Evolutionary conservation across 2,329 filamentous ascomycete species (phyloP).

Genomic region (Colletotrichum cereale): DNA sequence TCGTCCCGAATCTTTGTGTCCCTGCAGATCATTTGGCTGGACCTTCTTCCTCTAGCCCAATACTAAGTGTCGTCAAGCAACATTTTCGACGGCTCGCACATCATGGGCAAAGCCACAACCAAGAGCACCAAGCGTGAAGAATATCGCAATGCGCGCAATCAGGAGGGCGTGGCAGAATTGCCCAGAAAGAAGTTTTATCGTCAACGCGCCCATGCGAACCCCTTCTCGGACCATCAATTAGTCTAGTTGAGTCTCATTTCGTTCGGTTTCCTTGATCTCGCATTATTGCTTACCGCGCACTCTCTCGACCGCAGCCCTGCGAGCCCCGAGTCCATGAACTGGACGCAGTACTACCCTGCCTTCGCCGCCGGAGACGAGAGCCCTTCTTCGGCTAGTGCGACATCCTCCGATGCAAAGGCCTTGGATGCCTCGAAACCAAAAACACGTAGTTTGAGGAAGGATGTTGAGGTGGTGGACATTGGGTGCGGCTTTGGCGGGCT

Average conservation of each 20-base stretch:
- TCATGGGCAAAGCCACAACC: conserved; percentile 60
- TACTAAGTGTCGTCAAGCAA: neutral
- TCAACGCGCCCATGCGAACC: conserved; percentile 96
- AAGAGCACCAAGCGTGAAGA: conserved; percentile 76
- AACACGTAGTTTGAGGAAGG: conserved; percentile 63
- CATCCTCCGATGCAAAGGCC: conserved; percentile 35
- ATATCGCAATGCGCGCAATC: conserved; percentile 68
- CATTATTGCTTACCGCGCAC: neutral
- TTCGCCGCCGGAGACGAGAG: conserved; percentile 63
- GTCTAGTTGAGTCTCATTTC: conserved; percentile 73
- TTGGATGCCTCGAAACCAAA: conserved; percentile 43
- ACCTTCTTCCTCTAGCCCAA: no score
- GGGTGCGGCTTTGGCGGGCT: conserved; percentile 96
- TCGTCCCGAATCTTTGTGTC: neutral
- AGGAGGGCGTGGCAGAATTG: conserved; percentile 69
- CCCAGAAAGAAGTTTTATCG: conserved; percentile 97
- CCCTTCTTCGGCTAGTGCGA: neutral
- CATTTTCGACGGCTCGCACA: neutral
- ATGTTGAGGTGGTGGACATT: conserved; percentile 95
- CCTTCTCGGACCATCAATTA: conserved; percentile 93
- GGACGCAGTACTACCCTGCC: conserved; percentile 85
- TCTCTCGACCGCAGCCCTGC: conserved; percentile 70
- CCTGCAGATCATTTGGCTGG: neutral
- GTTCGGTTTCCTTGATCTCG: conserved; percentile 6
- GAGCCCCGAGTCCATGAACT: conserved; percentile 88